phyloP scores from a whole-genome alignment of 345 rosid species.

The Garcia nutans region DNA sequence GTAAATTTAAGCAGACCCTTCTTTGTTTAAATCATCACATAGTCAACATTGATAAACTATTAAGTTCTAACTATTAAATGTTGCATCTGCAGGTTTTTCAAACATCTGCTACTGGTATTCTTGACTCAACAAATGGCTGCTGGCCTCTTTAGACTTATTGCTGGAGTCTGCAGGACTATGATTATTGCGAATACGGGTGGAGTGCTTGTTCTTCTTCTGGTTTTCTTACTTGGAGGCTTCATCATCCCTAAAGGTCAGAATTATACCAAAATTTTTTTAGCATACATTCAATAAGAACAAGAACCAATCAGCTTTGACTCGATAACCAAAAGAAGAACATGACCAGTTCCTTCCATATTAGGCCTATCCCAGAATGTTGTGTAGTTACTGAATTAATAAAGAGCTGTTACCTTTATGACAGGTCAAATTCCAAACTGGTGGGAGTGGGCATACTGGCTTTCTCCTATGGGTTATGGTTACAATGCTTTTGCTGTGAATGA shows the following conservation, averaged over 20 bases:
- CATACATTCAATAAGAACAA: neutral
- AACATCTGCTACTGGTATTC: slow-evolving; percentile 54
- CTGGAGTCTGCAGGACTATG: slow-evolving; percentile 42
- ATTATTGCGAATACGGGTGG: slow-evolving; percentile 51
- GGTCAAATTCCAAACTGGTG: slow-evolving; percentile 79
- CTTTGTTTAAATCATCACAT: neutral
- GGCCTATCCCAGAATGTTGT: neutral
- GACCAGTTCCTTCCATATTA: too few species aligned
- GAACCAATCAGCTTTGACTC: too few species aligned
- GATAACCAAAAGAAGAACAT: too few species aligned
- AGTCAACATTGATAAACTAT: neutral
- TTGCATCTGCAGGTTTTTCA: slow-evolving; percentile 43
- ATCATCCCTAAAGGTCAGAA: slow-evolving; percentile 31
- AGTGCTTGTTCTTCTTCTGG: slow-evolving; percentile 31
- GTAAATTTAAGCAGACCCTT: slow-evolving; percentile 22
- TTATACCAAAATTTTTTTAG: too few species aligned
- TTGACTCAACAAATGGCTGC: slow-evolving; percentile 25
- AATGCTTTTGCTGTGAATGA: slow-evolving; percentile 70
- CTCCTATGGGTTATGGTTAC: slow-evolving; percentile 71
- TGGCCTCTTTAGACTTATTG: slow-evolving; percentile 34
- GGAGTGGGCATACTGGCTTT: slow-evolving; percentile 90
- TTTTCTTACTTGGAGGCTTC: slow-evolving; percentile 59
- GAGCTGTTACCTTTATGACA: slow-evolving; percentile 26
- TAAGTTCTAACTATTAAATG: neutral
- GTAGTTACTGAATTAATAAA: neutral